These are phyloP conservation scores for Colletotrichum chrysophilum DNA, from an alignment of 2,329 filamentous ascomycete species.

Conservation along the genomic window DNA sequence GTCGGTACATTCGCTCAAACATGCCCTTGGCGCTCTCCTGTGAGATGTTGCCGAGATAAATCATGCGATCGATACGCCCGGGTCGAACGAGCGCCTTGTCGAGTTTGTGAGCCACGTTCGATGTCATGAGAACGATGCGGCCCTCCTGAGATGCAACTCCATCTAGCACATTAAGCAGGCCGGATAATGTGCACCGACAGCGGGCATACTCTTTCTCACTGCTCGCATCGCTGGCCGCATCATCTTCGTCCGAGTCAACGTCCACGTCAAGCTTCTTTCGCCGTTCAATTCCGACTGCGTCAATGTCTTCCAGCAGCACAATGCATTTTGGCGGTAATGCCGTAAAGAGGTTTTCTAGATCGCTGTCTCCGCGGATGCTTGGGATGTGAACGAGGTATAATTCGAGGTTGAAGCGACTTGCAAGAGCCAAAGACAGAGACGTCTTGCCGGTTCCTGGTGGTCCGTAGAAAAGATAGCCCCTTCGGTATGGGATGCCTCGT, in stretches of 20 bases:
- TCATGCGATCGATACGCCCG: conserved; percentile 73
- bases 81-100: conserved; percentile 67
- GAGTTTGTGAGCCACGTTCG: conserved; percentile 67
- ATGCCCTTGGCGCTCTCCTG: conserved; percentile 9
- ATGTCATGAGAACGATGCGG: conserved; percentile 74
- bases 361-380: conserved; percentile 29
- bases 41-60: conserved; percentile 66
- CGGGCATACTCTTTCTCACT: background rate
- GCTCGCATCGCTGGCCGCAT: conserved; percentile 19
- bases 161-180: conserved; percentile 71
- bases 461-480: conserved; percentile 75
- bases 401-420: conserved; percentile 73
- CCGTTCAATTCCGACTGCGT: conserved; percentile 24
- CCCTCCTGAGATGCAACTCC: conserved; percentile 72
- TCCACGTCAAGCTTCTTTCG: conserved; percentile 21
- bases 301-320: conserved; percentile 31
- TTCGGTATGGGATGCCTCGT: conserved; percentile 75
- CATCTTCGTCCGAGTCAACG: conserved; percentile 28
- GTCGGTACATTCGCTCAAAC: conserved; percentile 19
- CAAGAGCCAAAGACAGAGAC: conserved; percentile 76
- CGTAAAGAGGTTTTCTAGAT: conserved; percentile 36
- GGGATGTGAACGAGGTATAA: conserved; percentile 77
- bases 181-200: conserved; percentile 55
- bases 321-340: conserved; percentile 26
- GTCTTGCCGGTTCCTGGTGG: conserved; percentile 79